Evolutionary conservation across 768 basidiomycete species (phyloP).

Genomic region (Termitomyces titanicus): DNA sequence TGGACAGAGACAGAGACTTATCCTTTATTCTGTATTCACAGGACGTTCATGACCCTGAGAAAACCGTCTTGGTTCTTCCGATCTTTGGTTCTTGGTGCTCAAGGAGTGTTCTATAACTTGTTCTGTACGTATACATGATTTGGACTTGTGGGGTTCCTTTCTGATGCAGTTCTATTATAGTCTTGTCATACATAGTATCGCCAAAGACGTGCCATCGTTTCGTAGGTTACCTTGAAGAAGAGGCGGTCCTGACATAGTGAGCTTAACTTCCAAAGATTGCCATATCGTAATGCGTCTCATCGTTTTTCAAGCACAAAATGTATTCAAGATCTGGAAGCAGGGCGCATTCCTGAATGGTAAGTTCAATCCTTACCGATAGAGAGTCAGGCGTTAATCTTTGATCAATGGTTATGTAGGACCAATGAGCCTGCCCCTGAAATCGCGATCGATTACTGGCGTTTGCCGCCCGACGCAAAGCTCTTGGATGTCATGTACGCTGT

Average conservation of each 20-base stretch:
- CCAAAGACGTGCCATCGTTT: slow-evolving; percentile 83
- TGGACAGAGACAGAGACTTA: not conserved
- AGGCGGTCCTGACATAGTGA: slow-evolving; percentile 90
- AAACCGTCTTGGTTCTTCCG: slow-evolving; percentile 82
- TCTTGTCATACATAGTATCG: slow-evolving; percentile 75
- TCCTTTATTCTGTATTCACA: slow-evolving; percentile 20
- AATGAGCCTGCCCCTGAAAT: slow-evolving; percentile 78
- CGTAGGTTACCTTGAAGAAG: slow-evolving; percentile 91
- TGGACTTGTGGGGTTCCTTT: slow-evolving; percentile 8
- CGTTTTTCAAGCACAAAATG: slow-evolving; percentile 60
- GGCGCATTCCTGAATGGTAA: slow-evolving; percentile 78
- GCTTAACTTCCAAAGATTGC: slow-evolving; percentile 31
- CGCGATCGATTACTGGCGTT: slow-evolving; percentile 94
- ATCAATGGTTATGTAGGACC: slow-evolving; percentile 39
- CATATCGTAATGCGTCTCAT: slow-evolving; percentile 6
- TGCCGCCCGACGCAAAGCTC: slow-evolving; percentile 67
- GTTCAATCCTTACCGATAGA: slow-evolving; percentile 12
- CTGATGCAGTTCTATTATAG: slow-evolving; percentile 32
- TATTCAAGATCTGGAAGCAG: slow-evolving; percentile 80
- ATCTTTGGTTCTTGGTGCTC: slow-evolving; percentile 79
- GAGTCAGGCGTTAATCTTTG: not conserved
- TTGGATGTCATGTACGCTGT: slow-evolving; percentile 90
- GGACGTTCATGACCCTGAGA: slow-evolving; percentile 94
- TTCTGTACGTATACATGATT: slow-evolving; percentile 58
- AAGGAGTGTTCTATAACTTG: slow-evolving; percentile 87